Evolutionary conservation across 768 basidiomycete genomes (phyloP), one percentile per base, ranked within the genome.

Genomic region (Pisolithus orientalis): DNA sequence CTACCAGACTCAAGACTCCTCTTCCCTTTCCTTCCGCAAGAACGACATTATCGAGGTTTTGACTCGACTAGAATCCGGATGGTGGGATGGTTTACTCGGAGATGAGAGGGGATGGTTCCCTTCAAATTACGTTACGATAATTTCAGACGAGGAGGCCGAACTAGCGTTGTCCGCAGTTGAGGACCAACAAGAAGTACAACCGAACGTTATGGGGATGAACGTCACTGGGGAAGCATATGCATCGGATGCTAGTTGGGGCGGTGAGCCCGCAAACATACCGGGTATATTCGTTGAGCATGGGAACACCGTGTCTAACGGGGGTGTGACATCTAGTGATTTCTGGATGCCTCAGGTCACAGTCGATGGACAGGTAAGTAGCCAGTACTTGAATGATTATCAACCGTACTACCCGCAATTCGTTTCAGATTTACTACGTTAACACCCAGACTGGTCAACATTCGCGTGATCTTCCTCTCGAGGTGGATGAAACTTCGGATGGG

Each of bases 41-140:
- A 87, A 85, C 57, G 94, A 97, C 64, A 79, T 97, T 59, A 96
- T 99, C 58, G 92, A 97, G 68, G 92, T 98, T 54, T 77, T 95
- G 49, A 90, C 87, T 10, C 86, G 85, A 60, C 83, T 97, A 50
- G 88, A 90, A 37, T 90, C 90, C 5, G 95, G 95, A 14, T 99
- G 95, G 95, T 97, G 94, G 96, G 95, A 99, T 67, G 95, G 95
- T 5, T 73, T 96, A 53, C 77, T 96, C 21, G 82, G 84, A 45
- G 88, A 90, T 50, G 86, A 89, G 66, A 83, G 95, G 47, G 95
- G 95, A 52, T 95, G 92, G 92, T 95, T 99, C 70, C 95, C 95
- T 21, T 91, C 89, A 59, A 99, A 98, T 72, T 98, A 96, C 73
- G 94, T 96, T 43, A 72, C 75, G 44, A 65, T 80, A 43, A 83